Percentiles rank a stretch among this genome's conserved stretches.
These are phyloP conservation scores for Pichia sp. DNA, from an alignment of 1,139 yeast genomes.

Conservation along the genomic window DNA sequence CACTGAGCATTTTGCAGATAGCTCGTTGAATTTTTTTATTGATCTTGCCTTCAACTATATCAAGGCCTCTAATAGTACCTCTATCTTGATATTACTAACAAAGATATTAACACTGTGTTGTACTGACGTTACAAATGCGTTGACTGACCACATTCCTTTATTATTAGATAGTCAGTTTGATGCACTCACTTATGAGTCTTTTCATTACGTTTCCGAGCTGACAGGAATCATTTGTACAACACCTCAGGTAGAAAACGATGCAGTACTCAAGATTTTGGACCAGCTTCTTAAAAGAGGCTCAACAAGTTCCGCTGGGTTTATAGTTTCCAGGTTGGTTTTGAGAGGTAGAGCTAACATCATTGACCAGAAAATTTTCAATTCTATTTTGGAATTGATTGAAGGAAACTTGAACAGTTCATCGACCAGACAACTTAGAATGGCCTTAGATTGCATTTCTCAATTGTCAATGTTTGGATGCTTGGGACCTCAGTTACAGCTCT, in stretches of 20 bases:
- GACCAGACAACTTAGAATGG: slow-evolving; percentile 30
- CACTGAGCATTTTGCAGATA: slow-evolving; percentile 16
- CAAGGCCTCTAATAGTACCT: slow-evolving; percentile 12
- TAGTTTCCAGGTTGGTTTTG: slow-evolving; percentile 49
- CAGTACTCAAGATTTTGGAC: slow-evolving; percentile 18
- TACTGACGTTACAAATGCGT: slow-evolving; percentile 31
- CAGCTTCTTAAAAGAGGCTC: slow-evolving; percentile 16
- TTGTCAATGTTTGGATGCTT: slow-evolving; percentile 58
- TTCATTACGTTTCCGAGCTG: slow-evolving; percentile 38
- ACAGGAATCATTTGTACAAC: slow-evolving; percentile 58
- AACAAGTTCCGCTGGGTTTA: slow-evolving; percentile 35
- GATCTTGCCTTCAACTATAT: slow-evolving; percentile 19
- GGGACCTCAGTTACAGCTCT: slow-evolving; percentile 32
- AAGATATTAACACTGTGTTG: slow-evolving; percentile 32
- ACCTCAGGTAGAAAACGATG: slow-evolving; percentile 28
- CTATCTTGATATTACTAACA: slow-evolving; percentile 23
- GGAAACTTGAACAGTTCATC: slow-evolving; percentile 22
- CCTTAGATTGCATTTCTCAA: slow-evolving; percentile 50
- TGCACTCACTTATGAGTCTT: slow-evolving; percentile 38
- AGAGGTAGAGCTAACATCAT: slow-evolving; percentile 33
- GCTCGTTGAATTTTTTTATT: slow-evolving; percentile 20
- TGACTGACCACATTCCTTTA: slow-evolving; percentile 19
- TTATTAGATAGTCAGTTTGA: slow-evolving; percentile 24
- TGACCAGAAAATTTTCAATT: slow-evolving; percentile 22
- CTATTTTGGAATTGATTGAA: slow-evolving; percentile 23